phyloP scores from a whole-genome alignment of 345 rosid genomes.

The Salix exigua region DNA sequence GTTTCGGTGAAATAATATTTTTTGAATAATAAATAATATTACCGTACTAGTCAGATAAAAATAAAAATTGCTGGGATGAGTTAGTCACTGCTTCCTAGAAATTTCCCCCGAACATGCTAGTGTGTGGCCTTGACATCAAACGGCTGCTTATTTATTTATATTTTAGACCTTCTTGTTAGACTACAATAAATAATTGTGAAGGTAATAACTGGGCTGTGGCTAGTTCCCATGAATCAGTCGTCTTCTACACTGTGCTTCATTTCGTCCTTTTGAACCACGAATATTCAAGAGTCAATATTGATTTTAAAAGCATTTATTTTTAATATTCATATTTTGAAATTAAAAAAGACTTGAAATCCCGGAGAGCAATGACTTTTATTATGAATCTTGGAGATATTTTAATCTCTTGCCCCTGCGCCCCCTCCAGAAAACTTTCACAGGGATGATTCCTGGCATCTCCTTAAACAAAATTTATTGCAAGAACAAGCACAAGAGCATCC shows the following conservation, averaged over 20 bases:
- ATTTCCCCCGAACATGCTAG: neutral
- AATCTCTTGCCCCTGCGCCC: neutral
- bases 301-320: too few relatives aligned
- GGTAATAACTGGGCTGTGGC: neutral
- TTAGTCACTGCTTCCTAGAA: neutral
- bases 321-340: too few relatives aligned
- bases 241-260: neutral
- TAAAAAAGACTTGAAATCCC: too few relatives aligned
- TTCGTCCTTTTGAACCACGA: neutral
- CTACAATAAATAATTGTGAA: neutral
- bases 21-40: too few relatives aligned
- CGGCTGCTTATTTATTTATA: neutral
- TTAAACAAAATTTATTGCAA: neutral
- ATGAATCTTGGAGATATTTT: neutral
- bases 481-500: neutral
- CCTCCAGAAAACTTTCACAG: neutral
- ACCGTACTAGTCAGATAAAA: too few relatives aligned
- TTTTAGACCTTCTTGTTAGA: neutral
- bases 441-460: constrained; percentile 7
- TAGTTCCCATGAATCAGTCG: neutral
- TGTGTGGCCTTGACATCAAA: neutral
- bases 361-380: neutral
- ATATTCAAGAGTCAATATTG: too few relatives aligned
- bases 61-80: neutral
- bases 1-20: too few relatives aligned